Conservation (phyloP, 2,329 filamentous ascomycete genomes). For the Trichophyton verrucosum region DNA sequence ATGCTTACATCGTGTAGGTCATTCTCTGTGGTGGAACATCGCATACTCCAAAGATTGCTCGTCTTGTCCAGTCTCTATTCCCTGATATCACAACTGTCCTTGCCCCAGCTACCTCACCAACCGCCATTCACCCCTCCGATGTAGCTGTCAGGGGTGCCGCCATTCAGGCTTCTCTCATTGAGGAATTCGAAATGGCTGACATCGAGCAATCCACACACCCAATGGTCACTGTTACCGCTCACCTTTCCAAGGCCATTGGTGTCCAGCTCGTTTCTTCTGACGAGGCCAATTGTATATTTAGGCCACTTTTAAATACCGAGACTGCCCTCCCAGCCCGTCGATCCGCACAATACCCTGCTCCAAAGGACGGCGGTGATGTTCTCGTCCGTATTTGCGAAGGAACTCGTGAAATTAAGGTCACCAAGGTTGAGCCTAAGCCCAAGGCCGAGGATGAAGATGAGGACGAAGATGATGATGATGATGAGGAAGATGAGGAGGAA, state of each 20-base stretch:
- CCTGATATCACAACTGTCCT: constrained; percentile 64
- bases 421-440: constrained; percentile 65
- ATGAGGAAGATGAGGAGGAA: constrained; percentile 63
- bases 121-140: constrained; percentile 87
- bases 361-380: constrained; percentile 74
- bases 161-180: constrained; percentile 85
- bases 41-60: constrained; percentile 85
- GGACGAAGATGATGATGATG: constrained; percentile 50
- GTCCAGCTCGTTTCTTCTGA: constrained; percentile 49
- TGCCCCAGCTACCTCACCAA: constrained; percentile 64
- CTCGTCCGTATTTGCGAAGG: constrained; percentile 83
- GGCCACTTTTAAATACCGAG: constrained; percentile 68
- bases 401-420: constrained; percentile 81
- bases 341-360: constrained; percentile 62
- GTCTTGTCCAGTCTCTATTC: constrained; percentile 69
- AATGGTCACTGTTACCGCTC: constrained; percentile 84
- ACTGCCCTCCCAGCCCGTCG: constrained; percentile 83
- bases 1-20: constrained; percentile 37
- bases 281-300: constrained; percentile 56
- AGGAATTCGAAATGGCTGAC: constrained; percentile 86
- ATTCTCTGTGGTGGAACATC: constrained; percentile 85
- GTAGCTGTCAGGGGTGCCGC: constrained; percentile 79
- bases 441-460: constrained; percentile 47
- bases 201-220: constrained; percentile 95
- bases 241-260: constrained; percentile 78